phyloP scores from a whole-genome alignment of 106 monocot species.

The Dioscorea alata region DNA sequence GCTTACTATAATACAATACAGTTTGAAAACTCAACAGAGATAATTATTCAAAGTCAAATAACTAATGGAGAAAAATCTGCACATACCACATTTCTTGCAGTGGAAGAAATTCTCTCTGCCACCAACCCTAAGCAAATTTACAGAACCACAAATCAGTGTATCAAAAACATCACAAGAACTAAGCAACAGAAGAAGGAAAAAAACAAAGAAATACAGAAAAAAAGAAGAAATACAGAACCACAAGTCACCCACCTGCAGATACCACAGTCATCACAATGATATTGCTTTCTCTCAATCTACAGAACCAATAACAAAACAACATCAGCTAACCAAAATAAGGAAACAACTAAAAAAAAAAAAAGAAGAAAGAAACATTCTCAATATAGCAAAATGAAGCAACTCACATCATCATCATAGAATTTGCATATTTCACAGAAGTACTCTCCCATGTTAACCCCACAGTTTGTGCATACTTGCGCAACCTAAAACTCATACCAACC shows the following conservation, averaged over 20 bases:
- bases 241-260: constrained; percentile 55
- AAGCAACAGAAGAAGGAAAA: neutral
- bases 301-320: neutral
- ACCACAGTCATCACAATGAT: constrained; percentile 80
- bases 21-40: too few species aligned
- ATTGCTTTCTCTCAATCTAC: constrained; percentile 61
- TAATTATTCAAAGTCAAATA: too few species aligned
- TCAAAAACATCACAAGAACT: neutral
- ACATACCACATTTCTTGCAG: constrained; percentile 86
- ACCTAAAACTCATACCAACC: constrained; percentile 20
- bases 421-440: constrained; percentile 81
- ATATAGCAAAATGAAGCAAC: neutral
- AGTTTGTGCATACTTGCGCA: constrained; percentile 64
- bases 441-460: constrained; percentile 92
- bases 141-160: neutral
- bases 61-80: too few species aligned
- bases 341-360: neutral
- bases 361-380: neutral
- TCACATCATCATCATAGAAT: constrained; percentile 84
- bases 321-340: neutral
- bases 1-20: too few species aligned
- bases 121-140: constrained; percentile 47
- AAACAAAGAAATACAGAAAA: neutral
- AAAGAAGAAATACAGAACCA: neutral
- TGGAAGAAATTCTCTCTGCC: constrained; percentile 82